Base-by-base conservation (phyloP, 1,139 yeast genomes). In the Hansenula lynferdii region DNA sequence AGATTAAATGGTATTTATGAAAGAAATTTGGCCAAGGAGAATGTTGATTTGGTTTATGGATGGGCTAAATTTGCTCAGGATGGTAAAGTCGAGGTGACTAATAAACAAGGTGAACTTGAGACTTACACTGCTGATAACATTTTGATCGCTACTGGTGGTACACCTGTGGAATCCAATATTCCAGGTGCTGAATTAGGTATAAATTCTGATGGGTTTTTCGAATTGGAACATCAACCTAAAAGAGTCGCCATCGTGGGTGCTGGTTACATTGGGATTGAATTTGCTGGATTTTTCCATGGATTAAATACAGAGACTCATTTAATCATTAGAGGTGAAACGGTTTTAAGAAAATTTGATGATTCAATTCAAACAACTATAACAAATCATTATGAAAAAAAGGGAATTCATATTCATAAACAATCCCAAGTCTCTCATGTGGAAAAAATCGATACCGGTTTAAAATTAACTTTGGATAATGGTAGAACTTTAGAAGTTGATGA, bases 161-260 rank as follows among this genome's bases (percentile, higher is more conserved):
- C 77, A 32, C 87, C 97, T 26, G 66, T 80, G 34, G 62, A 77
- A 31, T 96, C 97, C 27, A 56, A 67, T 18, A 76, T 89, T 36
- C 83, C 81, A 41, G 97, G 97, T 38, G 75, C 80, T 38, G 95
- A 89, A 57, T 69, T 74, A 47, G 97, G 97, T 45, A 82, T 78
- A 47, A 80, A 86, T 39, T 87, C 97, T 15, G 96, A 92, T 60
- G 96, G 97, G 1, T 94, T 94, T 62, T 92, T 92, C 57, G 77
- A 75, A 47, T 70, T 92, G 50, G 80, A 73, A 44, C 58, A 68
- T 34, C 97, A 90, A 65, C 98, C 98, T 36, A 82, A 86, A 63
- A 72, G 80, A 38, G 98, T 92, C 21, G 97, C 95, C 2, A 73
- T 94, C 47, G 96, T 92, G n/a, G 99, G 99, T 51, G 97, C 97